Evolutionary conservation across 352 stramenopile genomes (phyloP).

Genomic region (Globisporangium cystogenes): DNA sequence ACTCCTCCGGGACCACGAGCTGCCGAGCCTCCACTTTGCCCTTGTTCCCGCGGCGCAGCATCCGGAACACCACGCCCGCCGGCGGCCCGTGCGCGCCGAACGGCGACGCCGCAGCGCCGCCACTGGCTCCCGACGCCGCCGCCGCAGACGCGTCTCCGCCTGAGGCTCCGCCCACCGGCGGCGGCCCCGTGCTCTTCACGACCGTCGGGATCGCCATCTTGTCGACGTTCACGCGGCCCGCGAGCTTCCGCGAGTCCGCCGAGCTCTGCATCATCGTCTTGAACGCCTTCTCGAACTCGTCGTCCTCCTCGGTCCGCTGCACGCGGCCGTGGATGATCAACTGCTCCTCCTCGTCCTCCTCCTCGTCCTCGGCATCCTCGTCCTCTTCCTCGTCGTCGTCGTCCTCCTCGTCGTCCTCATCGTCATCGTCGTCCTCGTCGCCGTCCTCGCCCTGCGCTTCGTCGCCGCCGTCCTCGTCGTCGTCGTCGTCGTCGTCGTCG

Average conservation of each 20-base stretch:
- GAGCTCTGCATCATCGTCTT: constrained; percentile 80
- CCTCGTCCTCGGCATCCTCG: constrained; percentile 49
- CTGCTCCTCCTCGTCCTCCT: constrained; percentile 83
- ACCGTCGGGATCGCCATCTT: constrained; percentile 87
- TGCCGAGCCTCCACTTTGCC: constrained; percentile 94
- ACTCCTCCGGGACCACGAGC: constrained; percentile 90
- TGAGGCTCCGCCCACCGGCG: constrained; percentile 11
- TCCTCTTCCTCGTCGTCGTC: constrained; percentile 65
- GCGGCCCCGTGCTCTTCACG: constrained; percentile 41
- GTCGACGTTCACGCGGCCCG: constrained; percentile 71
- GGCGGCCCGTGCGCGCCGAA: constrained; percentile 21
- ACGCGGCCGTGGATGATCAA: constrained; percentile 85
- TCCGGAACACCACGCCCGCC: constrained; percentile 87
- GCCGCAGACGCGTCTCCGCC: background rate
- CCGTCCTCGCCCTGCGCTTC: constrained; percentile 18
- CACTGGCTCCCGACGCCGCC: constrained; percentile 2
- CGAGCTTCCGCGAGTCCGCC: constrained; percentile 53
- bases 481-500: constrained; percentile 52
- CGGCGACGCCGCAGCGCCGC: constrained; percentile 6
- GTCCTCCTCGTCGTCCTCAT: constrained; percentile 70
- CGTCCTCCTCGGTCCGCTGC: constrained; percentile 76
- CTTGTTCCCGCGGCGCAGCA: constrained; percentile 96
- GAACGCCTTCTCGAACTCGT: constrained; percentile 87
- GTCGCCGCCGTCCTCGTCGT: constrained; percentile 27
- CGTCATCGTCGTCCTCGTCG: constrained; percentile 63